Base-by-base conservation (phyloP, 495 filamentous ascomycete genomes). In the Penicillium taxi region DNA sequence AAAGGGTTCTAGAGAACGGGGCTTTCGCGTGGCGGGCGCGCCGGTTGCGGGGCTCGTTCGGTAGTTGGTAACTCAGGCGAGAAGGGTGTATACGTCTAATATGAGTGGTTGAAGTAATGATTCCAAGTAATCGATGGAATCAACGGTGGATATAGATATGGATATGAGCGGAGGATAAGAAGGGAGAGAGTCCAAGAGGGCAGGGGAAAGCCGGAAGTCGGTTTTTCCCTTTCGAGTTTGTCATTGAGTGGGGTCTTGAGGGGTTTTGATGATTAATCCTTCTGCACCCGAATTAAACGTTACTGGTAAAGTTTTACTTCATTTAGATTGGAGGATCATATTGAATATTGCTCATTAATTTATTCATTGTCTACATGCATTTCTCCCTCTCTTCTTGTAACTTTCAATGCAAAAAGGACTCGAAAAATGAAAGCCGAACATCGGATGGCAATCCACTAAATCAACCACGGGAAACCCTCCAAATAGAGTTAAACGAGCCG, bases 31-130 rank as follows among this genome's bases (percentile, higher is more conserved):
- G n/a, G n/a, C 46, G 42, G 33, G 27, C 40, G 31, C 29, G 41
- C 46, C 53, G 46, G 42, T 43, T 46, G 50, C 53, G 53, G 48
- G 39, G 49, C 45, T 21, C 26, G 19, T 19, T 26, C 25, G 38
- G 16, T 2, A 19, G 20, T 14, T 12, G 36, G 41, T 26, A 36
- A 32, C 33, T 26, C 28, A 32, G 34, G 19, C 20, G 35, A 24
- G 12, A 19, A 20, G 37, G 32, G 18, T 14, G 9, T 15, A 18
- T 15, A 17, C 20, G 22, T 30, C 22, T 7, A 30, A n/a, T n/a
- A n/a, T n/a, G n/a, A n/a, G n/a, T n/a, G n/a, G n/a, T n/a, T n/a
- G n/a, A n/a, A n/a, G n/a, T n/a, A n/a, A n/a, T 9, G 34, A 37
- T 35, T 31, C 31, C 23, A 28, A n/a, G n/a, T 9, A 21, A 11